phyloP scores from a whole-genome alignment of 2,329 filamentous ascomycete species.

The Fusarium nanum region DNA sequence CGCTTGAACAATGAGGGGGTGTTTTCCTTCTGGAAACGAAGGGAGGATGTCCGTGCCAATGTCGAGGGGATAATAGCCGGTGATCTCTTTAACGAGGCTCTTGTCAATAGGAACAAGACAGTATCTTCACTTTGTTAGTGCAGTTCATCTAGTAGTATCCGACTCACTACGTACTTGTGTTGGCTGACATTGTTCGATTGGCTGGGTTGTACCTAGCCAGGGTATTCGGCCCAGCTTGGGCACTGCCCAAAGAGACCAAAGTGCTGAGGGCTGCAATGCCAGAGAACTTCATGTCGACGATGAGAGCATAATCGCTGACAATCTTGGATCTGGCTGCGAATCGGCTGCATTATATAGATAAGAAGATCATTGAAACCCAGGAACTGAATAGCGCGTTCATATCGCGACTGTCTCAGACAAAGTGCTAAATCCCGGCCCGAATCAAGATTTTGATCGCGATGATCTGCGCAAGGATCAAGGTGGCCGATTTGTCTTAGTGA shows the following conservation, averaged over 20 bases:
- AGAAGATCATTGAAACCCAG: not conserved
- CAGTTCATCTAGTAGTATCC: accelerated
- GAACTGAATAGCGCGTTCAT: not conserved
- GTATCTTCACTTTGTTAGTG: not conserved
- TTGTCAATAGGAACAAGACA: constrained; percentile 20
- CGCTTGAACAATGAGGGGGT: constrained; percentile 13
- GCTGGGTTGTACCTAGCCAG: constrained; percentile 23
- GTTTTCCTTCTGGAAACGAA: constrained; percentile 15
- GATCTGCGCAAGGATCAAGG: not conserved
- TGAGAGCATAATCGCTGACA: too few relatives aligned
- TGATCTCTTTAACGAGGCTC: constrained; percentile 6
- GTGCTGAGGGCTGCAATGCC: not conserved
- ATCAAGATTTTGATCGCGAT: not conserved
- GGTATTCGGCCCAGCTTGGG: constrained; percentile 18
- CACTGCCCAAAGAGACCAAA: not conserved
- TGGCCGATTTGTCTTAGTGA: not conserved
- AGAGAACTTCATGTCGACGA: not conserved
- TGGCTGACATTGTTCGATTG: constrained; percentile 23
- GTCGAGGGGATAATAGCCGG: constrained; percentile 3
- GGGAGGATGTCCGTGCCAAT: constrained; percentile 1
- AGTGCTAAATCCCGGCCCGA: not conserved
- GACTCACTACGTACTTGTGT: constrained; percentile 4
- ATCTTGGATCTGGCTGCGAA: too few relatives aligned
- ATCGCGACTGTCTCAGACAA: not conserved
- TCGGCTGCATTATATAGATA: not conserved